Conservation (phyloP, 371 early-diverging fungal genomes). For the Amoeboaphelidium protococcarum region DNA sequence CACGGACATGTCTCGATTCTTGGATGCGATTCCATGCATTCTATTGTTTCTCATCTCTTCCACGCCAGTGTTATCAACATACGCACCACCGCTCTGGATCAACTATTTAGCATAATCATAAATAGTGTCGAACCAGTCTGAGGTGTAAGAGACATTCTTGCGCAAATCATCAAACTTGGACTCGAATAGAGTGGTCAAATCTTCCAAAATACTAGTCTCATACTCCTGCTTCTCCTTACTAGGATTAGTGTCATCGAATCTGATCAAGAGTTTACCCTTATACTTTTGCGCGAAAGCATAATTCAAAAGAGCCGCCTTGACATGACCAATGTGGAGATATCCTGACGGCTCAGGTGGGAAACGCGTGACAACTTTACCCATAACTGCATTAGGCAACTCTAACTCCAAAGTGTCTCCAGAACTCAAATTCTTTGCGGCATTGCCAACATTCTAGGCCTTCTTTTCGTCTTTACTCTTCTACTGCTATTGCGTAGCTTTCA, state of each 20-base stretch:
- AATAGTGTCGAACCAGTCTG: slow-evolving; percentile 80
- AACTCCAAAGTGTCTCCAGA: slow-evolving; percentile 90
- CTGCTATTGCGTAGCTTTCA: no score
- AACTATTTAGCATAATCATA: slow-evolving; percentile 60
- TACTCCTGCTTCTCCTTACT: slow-evolving; percentile 88
- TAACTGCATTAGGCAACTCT: slow-evolving; percentile 45
- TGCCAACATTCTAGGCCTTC: no score
- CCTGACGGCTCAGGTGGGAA: slow-evolving; percentile 98
- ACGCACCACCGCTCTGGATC: slow-evolving; percentile 82
- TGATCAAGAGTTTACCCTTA: slow-evolving; percentile 78
- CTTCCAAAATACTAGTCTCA: slow-evolving; percentile 81
- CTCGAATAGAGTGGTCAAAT: slow-evolving; percentile 47
- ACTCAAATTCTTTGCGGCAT: slow-evolving; percentile 15
- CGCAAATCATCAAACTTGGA: slow-evolving; percentile 60
- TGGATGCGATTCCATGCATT: slow-evolving; percentile 62
- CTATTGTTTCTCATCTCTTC: slow-evolving; percentile 72
- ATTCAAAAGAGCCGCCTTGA: slow-evolving; percentile 96
- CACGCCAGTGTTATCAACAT: slow-evolving; percentile 86
- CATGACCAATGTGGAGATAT: slow-evolving; percentile 97
- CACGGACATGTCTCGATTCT: slow-evolving; percentile 52
- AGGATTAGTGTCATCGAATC: slow-evolving; percentile 99
- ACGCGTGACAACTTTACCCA: slow-evolving; percentile 76
- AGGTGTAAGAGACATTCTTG: slow-evolving; percentile 66
- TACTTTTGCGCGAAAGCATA: slow-evolving; percentile 82
- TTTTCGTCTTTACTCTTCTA: no score